Percentiles rank a stretch among this genome's conserved stretches.
Conservation (phyloP, 106 monocot genomes). For the Acorus calamus region DNA sequence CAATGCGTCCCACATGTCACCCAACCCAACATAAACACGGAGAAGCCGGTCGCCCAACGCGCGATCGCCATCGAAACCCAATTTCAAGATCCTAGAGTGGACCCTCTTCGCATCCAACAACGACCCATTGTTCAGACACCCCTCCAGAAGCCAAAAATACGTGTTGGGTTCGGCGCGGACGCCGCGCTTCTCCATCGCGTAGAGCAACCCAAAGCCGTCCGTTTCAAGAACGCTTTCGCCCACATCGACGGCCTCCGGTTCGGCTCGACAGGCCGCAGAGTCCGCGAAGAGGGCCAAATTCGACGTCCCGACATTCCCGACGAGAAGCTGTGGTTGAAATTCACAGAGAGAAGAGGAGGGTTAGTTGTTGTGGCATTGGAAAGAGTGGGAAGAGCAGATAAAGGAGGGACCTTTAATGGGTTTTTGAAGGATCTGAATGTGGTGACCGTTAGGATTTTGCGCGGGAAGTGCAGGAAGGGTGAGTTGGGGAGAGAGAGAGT, state of each 20-base stretch:
- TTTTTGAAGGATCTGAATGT: too few species aligned
- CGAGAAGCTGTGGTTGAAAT: constrained; percentile 3
- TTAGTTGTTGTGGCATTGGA: neutral
- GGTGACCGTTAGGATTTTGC: too few species aligned
- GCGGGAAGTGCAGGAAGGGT: neutral
- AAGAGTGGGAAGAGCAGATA: neutral
- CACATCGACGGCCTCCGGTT: constrained; percentile 3
- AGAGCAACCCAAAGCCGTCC: constrained; percentile 15
- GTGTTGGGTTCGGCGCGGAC: constrained; percentile 13
- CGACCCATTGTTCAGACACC: constrained; percentile 17
- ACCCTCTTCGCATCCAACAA: constrained; percentile 13
- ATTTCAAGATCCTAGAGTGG: constrained; percentile 29
- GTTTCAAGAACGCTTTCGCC: neutral
- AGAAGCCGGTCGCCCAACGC: constrained; percentile 13
- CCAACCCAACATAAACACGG: constrained; percentile 12
- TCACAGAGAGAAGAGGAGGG: too few species aligned
- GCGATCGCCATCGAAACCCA: constrained; percentile 15
- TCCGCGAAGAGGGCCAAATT: neutral
- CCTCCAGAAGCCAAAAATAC: constrained; percentile 19
- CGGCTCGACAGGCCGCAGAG: neutral
- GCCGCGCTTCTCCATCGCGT: constrained; percentile 10
- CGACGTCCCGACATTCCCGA: neutral
- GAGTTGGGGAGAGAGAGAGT: neutral
- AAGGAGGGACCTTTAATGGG: neutral
- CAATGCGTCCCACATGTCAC: constrained; percentile 18